phyloP scores from a whole-genome alignment of 495 filamentous ascomycete genomes.

The Usnea hakonensis region DNA sequence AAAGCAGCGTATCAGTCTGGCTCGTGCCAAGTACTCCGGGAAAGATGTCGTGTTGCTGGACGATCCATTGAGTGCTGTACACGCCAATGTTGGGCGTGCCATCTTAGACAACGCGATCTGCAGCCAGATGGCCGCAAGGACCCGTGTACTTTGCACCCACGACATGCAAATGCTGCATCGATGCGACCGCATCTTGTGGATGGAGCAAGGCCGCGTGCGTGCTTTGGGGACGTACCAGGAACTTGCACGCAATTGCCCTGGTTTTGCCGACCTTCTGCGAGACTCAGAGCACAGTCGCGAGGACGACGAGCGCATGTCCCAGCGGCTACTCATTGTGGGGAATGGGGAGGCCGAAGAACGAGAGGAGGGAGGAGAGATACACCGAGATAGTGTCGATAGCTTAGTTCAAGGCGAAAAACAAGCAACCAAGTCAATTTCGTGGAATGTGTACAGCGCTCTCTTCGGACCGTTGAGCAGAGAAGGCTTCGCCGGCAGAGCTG shows the following conservation, averaged over 20 bases:
- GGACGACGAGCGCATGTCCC: background rate
- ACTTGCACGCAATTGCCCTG: slow-evolving; percentile 7
- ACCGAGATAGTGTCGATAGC: background rate
- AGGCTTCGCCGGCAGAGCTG: too few species aligned
- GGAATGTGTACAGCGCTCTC: background rate
- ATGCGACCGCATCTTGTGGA: slow-evolving; percentile 24
- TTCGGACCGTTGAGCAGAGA: too few species aligned
- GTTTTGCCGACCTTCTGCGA: background rate
- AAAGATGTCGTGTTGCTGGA: slow-evolving; percentile 45
- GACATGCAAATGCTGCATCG: slow-evolving; percentile 21
- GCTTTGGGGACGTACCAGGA: slow-evolving; percentile 23
- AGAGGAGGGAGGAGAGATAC: background rate
- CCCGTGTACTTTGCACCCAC: slow-evolving; percentile 29
- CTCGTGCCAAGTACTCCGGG: slow-evolving; percentile 48
- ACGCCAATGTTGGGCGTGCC: slow-evolving; percentile 38
- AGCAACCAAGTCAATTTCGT: background rate
- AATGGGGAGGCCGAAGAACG: background rate
- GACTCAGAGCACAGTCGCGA: background rate
- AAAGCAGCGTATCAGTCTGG: slow-evolving; percentile 66
- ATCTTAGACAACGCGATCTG: slow-evolving; percentile 27
- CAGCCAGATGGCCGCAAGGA: slow-evolving; percentile 22
- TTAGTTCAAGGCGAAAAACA: background rate
- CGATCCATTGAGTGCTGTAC: slow-evolving; percentile 46
- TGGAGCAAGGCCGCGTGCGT: slow-evolving; percentile 28
- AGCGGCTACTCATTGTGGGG: too few species aligned